Percentiles rank a stretch among this genome's conserved stretches.
Conservation (phyloP, 108 stramenopile genomes). For the Stephanodiscus minutulus region DNA sequence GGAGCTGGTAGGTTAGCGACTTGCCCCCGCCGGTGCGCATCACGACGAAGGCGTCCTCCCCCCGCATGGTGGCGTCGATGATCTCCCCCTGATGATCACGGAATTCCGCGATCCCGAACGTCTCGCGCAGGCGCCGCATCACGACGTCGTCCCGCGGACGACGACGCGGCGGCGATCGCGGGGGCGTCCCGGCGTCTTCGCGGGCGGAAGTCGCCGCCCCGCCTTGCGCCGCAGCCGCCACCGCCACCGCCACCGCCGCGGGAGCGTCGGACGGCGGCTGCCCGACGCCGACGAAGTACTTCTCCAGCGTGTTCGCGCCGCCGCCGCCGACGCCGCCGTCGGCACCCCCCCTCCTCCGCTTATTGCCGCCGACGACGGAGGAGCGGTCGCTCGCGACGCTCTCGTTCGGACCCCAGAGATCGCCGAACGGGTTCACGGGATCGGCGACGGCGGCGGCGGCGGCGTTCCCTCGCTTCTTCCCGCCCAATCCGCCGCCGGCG, state of each 20-base stretch:
- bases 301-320: constrained; percentile 27
- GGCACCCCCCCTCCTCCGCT: background rate
- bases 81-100: constrained; percentile 87
- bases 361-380: background rate
- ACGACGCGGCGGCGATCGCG: background rate
- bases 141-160: constrained; percentile 48
- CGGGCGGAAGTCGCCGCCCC: background rate
- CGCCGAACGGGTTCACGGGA: constrained; percentile 45
- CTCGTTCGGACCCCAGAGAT: constrained; percentile 23
- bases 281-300: constrained; percentile 16
- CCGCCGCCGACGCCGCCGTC: too few relatives aligned
- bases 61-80: constrained; percentile 79
- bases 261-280: background rate
- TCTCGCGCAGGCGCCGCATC: constrained; percentile 48
- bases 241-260: background rate
- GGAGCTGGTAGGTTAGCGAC: constrained; percentile 89
- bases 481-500: too few relatives aligned
- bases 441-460: background rate
- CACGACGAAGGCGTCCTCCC: constrained; percentile 87
- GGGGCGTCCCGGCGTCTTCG: too few relatives aligned
- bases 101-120: constrained; percentile 73
- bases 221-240: background rate
- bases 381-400: background rate
- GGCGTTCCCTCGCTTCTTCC: background rate
- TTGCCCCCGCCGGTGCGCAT: constrained; percentile 97